Evolutionary conservation across 2,329 filamentous ascomycete genomes (phyloP), one percentile per base, ranked within the genome.

Genomic region (Beauveria caledonica): DNA sequence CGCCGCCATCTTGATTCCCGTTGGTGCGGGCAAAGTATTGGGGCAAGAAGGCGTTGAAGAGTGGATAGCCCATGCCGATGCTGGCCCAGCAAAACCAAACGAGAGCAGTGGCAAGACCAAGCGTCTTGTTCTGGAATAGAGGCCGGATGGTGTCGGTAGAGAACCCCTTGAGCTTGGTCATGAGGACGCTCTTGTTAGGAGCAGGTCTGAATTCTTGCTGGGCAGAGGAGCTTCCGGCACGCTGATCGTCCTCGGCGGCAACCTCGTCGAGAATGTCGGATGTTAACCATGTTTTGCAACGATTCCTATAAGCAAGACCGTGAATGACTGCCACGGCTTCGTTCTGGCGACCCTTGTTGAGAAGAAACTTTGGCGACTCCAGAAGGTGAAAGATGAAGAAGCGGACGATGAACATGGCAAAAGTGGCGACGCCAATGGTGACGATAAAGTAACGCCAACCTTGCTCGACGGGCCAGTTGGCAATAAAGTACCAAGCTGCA

Each of bases 1-100:
- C 58, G n/a, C 61, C 63, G 3, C 65, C 64, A 21, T 64, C 69
- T 13, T 63, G 64, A 39, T 64, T 77, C 39, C 74, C 74, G 27
- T 83, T 80, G 60, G 85, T 81, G 40, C 68, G 72, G 25, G 86
- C 83, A 62, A 95, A 83, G 69, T 94, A 94, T 66, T 94, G 89
- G 0, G 91, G 91, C n/a, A 96, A 80, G 74, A 95, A 95, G 57
- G 89, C 88, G 72, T 94, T 94, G 81, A 93, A 96, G 1, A 96
- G 82, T 1, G 90, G 90, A 68, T 93, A 95, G 3, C 86, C 90
- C 84, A 95, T 88, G 62, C 90, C 90, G 65, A 95, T 92, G 15
- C 84, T 86, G 0, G 86, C 80, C 90, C 90, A 95, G 70, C 85
- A 86, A 72, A 92, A 89, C 88, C 88, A 92, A 52, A 93, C 77